A percentile compares a stretch with the other conserved stretches of the same genome.
Evolutionary conservation across 2,329 filamentous ascomycete genomes (phyloP).

Genomic region (Aspergillus awamori): DNA sequence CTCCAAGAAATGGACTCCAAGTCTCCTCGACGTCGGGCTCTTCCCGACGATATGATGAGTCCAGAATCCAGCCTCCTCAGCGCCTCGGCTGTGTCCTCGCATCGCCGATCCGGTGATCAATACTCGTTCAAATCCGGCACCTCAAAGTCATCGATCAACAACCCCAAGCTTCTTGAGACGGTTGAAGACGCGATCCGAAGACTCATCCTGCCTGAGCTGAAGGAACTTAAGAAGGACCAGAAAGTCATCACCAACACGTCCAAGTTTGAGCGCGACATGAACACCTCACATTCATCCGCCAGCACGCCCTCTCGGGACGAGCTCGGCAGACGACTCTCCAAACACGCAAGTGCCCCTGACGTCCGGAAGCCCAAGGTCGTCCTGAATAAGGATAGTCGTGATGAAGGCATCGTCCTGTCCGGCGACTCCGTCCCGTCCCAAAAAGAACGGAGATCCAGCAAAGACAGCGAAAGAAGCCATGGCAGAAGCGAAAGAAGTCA

Average conservation of each 20-base stretch:
- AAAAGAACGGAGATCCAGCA: conserved; percentile 58
- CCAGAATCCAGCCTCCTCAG: conserved; percentile 66
- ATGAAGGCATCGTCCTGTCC: conserved; percentile 61
- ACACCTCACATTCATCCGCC: conserved; percentile 62
- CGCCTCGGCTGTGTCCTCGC: conserved; percentile 56
- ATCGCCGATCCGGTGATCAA: conserved; percentile 58
- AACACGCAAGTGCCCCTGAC: conserved; percentile 64
- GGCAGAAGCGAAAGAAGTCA: conserved; percentile 51
- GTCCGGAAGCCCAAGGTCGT: conserved; percentile 64
- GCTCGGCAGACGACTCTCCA: conserved; percentile 58
- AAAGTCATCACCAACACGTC: conserved; percentile 73
- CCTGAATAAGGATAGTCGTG: conserved; percentile 60
- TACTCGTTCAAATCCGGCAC: conserved; percentile 63
- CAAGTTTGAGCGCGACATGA: conserved; percentile 67
- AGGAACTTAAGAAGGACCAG: conserved; percentile 86
- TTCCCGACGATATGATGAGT: conserved; percentile 58
- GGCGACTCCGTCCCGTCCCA: conserved; percentile 54
- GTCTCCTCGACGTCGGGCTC: conserved; percentile 48
- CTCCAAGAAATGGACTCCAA: conserved; percentile 48
- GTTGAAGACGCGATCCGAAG: conserved; percentile 92
- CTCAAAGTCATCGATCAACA: conserved; percentile 79
- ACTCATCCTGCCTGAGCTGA: conserved; percentile 87
- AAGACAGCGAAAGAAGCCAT: conserved; percentile 51
- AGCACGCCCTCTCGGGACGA: conserved; percentile 60
- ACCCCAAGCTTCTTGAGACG: conserved; percentile 85